phyloP scores from a whole-genome alignment of 345 rosid genomes.

The Punica granatum region DNA sequence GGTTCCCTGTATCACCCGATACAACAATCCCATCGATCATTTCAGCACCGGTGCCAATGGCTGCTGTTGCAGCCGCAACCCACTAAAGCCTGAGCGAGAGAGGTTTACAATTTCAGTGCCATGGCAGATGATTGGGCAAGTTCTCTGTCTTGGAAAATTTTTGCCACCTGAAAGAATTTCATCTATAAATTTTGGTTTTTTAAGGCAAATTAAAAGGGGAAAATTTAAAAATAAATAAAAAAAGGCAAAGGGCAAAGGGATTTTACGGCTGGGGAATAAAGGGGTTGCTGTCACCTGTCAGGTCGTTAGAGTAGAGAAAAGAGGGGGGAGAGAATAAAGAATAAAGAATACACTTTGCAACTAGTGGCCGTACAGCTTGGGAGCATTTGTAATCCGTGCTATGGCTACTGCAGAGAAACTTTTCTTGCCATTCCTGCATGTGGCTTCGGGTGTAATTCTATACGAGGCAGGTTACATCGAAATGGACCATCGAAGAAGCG shows the following conservation, averaged over 20 bases:
- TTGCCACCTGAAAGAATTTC: background rate
- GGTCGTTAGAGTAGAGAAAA: conserved; percentile 6
- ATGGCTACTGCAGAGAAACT: background rate
- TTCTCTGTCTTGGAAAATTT: background rate
- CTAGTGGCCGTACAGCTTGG: conserved; percentile 23
- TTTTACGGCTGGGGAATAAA: background rate
- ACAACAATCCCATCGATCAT: background rate
- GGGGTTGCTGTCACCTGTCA: conserved; percentile 4
- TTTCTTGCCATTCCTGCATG: background rate
- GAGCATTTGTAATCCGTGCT: conserved; percentile 12
- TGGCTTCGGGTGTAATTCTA: background rate
- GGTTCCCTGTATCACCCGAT: conserved; percentile 26
- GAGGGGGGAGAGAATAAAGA: too few species aligned
- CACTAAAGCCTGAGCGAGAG: conserved; percentile 9
- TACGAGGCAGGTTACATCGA: background rate
- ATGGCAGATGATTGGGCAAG: background rate
- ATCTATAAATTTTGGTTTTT: too few species aligned
- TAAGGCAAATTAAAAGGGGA: background rate
- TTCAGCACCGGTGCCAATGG: conserved; percentile 16
- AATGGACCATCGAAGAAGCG: background rate
- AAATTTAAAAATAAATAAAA: too few species aligned
- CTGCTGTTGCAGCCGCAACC: conserved; percentile 42
- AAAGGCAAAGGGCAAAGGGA: too few species aligned
- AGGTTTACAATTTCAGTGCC: background rate
- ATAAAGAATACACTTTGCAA: background rate